Conservation (phyloP, 805 yeast genomes). For the Saccharomycopsis sp. region DNA sequence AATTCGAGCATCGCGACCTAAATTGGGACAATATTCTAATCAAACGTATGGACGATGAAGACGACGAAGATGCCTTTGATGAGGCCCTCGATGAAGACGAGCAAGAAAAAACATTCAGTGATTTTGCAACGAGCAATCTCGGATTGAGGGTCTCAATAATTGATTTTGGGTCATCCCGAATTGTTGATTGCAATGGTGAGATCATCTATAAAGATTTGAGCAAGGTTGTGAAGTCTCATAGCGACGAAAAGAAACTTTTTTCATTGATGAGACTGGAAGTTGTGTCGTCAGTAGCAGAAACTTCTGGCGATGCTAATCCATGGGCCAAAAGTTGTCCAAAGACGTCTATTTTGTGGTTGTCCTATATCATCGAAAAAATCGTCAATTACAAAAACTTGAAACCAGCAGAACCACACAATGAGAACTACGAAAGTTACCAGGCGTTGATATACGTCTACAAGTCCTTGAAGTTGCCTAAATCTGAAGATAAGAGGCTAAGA, state of each 20-base stretch:
- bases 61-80: conserved; percentile 6
- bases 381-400: conserved; percentile 33
- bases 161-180: conserved; percentile 52
- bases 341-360: conserved; percentile 60
- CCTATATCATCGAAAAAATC: conserved; percentile 48
- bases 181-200: conserved; percentile 45
- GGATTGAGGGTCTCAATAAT: conserved; percentile 41
- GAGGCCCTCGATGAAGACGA: conserved; percentile 13
- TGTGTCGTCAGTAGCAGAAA: conserved; percentile 22
- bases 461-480: conserved; percentile 27
- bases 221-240: background rate
- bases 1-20: conserved; percentile 68
- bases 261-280: conserved; percentile 6
- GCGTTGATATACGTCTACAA: conserved; percentile 27
- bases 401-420: conserved; percentile 22
- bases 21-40: conserved; percentile 60
- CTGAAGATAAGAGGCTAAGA: conserved; percentile 15
- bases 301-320: conserved; percentile 30
- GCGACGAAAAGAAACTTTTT: background rate
- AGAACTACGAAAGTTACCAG: conserved; percentile 14
- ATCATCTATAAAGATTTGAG: conserved; percentile 22
- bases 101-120: too few relatives aligned
- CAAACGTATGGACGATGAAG: conserved; percentile 11
- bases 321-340: conserved; percentile 42
- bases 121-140: conserved; percentile 1